Base-by-base conservation (phyloP, 2,329 filamentous ascomycete species). In the Exserohilum turcica region DNA sequence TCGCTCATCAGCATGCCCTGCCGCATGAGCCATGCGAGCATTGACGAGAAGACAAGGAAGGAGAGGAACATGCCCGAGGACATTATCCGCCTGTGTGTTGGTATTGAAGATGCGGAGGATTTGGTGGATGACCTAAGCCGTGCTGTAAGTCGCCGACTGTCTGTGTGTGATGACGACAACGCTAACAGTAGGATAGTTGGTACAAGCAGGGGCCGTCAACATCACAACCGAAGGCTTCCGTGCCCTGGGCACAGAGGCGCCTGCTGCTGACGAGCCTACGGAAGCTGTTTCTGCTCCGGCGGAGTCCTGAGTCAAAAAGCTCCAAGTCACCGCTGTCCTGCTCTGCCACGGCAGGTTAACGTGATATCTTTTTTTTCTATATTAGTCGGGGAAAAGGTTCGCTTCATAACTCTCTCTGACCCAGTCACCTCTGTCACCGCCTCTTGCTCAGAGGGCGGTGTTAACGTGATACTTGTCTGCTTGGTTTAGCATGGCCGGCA, bases 1-100 rank as follows among this genome's bases (percentile, higher is more conserved):
- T 96, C 91, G 73, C 80, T 99, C 74, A 99, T 99, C 76, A 97
- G 92, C 79, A 97, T 99, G 93, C 93, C 94, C 7, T 99, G 94
- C 78, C 92, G 93, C 69, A 99, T 99, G 95, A 97, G 93, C 77
- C 94, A 99, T 77, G 94, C 94, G 33, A 96, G 91, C 72, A 99
- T 99, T 70, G 94, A 97, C 72, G 90, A 92, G 54, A 96, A 96
- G 80, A 97, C 92, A 46, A 83, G 94, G 64, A 56, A 53, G 82
- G 70, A 72, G 61, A 64, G 69, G 60, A 88, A 93, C 61, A 89
- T 99, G 86, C 94, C 94, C 9, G 94, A 99, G 77, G 94, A 99
- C 74, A 89, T 99, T 56, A 97, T 99, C 67, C 84, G 94, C 50
- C 77, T 99, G 49, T 99, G 94, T 71, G 92, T 99, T 38, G 94